A percentile compares a stretch with the other conserved stretches of the same genome.
phyloP scores from a whole-genome alignment of 140 eudicot species.

The Artemisia princeps region DNA sequence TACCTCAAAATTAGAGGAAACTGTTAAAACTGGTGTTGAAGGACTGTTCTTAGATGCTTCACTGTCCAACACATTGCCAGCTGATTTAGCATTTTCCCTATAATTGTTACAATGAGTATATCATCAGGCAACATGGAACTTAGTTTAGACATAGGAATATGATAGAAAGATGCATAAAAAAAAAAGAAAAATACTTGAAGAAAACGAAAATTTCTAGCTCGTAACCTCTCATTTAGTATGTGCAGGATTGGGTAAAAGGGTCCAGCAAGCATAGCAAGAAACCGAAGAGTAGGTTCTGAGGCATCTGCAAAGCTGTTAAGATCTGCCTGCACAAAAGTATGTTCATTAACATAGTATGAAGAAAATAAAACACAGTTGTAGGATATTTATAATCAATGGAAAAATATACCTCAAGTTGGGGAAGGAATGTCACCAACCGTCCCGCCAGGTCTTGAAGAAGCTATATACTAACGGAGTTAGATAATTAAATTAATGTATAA shows the following conservation, averaged over 20 bases:
- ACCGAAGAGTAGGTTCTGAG: conserved; percentile 65
- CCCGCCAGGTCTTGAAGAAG: conserved; percentile 89
- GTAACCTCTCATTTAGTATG: conserved; percentile 72
- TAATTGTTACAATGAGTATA: background rate
- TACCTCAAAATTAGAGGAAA: conserved; percentile 97
- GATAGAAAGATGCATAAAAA: background rate
- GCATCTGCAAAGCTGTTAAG: conserved; percentile 72
- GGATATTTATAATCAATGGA: background rate
- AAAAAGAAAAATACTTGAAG: background rate
- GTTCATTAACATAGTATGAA: conserved; percentile 6
- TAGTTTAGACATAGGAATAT: too few species aligned
- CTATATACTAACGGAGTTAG: conserved; percentile 51
- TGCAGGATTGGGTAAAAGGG: conserved; percentile 82
- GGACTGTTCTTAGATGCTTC: conserved; percentile 67
- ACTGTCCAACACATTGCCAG: conserved; percentile 38
- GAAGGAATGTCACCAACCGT: conserved; percentile 67
- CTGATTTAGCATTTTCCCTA: conserved; percentile 64
- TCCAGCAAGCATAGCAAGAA: conserved; percentile 95
- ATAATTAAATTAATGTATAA: conserved; percentile 15
- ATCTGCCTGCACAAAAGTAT: conserved; percentile 54
- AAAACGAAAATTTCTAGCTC: conserved; percentile 1
- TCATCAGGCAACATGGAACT: too few species aligned
- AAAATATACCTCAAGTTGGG: conserved; percentile 74
- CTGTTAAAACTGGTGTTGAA: conserved; percentile 57
- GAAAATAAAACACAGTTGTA: conserved; percentile 10